Conservation (phyloP, 176 grass and related monocot genomes). For the Carex pumila region DNA sequence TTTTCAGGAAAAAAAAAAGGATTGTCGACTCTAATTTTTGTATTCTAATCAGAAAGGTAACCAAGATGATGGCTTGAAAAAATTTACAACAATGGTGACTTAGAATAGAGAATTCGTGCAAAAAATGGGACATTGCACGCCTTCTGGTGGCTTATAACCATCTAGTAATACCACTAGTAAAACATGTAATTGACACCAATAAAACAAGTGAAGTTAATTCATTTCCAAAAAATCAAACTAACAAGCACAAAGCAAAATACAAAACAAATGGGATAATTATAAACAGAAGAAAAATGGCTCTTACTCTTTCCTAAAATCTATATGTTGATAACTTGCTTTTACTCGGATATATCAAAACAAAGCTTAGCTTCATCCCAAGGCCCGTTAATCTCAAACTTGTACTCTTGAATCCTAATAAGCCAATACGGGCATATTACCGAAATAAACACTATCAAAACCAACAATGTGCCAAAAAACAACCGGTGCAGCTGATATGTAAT, state of each 20-base stretch:
- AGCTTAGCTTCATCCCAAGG: constrained; percentile 97
- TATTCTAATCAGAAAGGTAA: background rate
- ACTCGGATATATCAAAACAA: constrained; percentile 92
- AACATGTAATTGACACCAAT: background rate
- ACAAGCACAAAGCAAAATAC: background rate
- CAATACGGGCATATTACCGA: constrained; percentile 71
- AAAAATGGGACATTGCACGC: too few relatives aligned
- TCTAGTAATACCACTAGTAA: background rate
- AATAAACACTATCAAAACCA: constrained; percentile 61
- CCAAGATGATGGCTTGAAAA: too few relatives aligned
- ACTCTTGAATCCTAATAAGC: constrained; percentile 95
- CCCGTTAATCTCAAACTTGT: constrained; percentile 99
- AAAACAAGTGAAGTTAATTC: background rate
- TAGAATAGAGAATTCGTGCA: too few relatives aligned
- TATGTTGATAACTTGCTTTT: background rate
- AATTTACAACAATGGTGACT: too few relatives aligned
- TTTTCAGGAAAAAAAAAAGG: too few relatives aligned
- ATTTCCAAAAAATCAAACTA: constrained; percentile 7
- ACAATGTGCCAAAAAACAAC: constrained; percentile 58
- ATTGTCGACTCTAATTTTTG: too few relatives aligned
- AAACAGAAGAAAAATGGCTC: constrained; percentile 10
- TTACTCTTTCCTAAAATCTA: background rate
- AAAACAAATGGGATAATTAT: constrained; percentile 6
- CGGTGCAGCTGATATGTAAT: constrained; percentile 63
- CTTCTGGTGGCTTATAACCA: too few relatives aligned